Percentiles rank a stretch among this genome's conserved stretches.
Evolutionary conservation across 345 rosid species (phyloP).

Genomic region (Populus nigra): DNA sequence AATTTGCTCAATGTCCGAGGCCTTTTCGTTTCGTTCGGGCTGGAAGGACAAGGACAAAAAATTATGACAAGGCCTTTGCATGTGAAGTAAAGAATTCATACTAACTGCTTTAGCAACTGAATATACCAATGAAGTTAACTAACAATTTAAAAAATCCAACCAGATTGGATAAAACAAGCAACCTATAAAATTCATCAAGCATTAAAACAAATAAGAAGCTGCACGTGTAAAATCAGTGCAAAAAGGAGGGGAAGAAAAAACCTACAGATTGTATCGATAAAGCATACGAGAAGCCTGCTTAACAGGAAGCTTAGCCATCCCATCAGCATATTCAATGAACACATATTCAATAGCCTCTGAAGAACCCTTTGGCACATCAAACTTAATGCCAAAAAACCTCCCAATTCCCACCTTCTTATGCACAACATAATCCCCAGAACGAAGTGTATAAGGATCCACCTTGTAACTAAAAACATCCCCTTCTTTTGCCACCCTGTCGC

Average conservation of each 20-base stretch:
- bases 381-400: constrained; percentile 80
- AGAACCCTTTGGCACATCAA: constrained; percentile 60
- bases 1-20: constrained; percentile 81
- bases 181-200: not conserved
- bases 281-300: constrained; percentile 85
- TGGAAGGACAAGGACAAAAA: constrained; percentile 26
- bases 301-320: constrained; percentile 96
- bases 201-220: not conserved
- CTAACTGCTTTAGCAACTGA: not conserved
- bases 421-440: constrained; percentile 84
- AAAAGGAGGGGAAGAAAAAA: constrained; percentile 14
- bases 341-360: constrained; percentile 68
- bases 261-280: constrained; percentile 83
- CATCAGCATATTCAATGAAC: constrained; percentile 89
- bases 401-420: constrained; percentile 96
- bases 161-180: not conserved
- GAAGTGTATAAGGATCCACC: constrained; percentile 76
- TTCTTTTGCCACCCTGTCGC: constrained; percentile 39
- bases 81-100: not conserved
- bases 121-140: not conserved
- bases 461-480: constrained; percentile 62
- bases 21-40: constrained; percentile 79
- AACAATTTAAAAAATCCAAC: not conserved
- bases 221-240: not conserved
- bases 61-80: not conserved